Percentiles rank a stretch among this genome's conserved stretches.
phyloP scores from a whole-genome alignment of 2,329 filamentous ascomycete genomes.

The Capronia americana region DNA sequence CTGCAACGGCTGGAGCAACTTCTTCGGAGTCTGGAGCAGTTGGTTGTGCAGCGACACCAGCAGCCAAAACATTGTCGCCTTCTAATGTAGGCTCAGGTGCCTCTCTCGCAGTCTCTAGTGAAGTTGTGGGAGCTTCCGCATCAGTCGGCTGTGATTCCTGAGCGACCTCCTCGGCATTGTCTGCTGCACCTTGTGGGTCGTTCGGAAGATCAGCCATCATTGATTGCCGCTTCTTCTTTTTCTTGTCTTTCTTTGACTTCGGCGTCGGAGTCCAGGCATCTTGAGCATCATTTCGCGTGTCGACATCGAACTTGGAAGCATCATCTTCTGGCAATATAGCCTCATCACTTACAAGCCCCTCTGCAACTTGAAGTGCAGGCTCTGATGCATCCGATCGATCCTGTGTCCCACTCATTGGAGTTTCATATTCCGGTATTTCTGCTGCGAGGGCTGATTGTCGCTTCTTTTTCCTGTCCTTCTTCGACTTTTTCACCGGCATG shows the following conservation, averaged over 20 bases:
- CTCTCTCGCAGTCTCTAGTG: not conserved
- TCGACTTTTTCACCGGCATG: slow-evolving; percentile 29
- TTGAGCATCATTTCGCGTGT: not conserved
- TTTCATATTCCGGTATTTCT: not conserved
- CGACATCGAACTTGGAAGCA: not conserved
- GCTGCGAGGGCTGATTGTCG: slow-evolving; percentile 8
- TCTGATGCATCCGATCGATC: not conserved
- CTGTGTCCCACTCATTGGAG: not conserved
- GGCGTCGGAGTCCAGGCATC: slow-evolving; percentile 36
- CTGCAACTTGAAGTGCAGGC: not conserved
- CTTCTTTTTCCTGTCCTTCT: slow-evolving; percentile 40
- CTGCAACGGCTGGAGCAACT: not conserved
- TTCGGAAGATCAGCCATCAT: not conserved
- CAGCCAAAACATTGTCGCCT: not conserved
- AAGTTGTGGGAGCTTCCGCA: not conserved
- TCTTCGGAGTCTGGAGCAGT: not conserved
- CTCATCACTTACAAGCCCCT: not conserved
- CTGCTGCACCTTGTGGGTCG: not conserved
- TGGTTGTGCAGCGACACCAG: not conserved
- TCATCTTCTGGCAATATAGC: not conserved
- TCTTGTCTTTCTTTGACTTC: slow-evolving; percentile 38
- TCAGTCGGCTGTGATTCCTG: not conserved
- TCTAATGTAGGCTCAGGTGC: not conserved
- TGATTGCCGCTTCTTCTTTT: slow-evolving; percentile 31
- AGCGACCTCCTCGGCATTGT: not conserved